These are phyloP conservation scores for Rhodotorula sp. DNA, from an alignment of 1,284 basidiomycete species.

Conservation along the genomic window DNA sequence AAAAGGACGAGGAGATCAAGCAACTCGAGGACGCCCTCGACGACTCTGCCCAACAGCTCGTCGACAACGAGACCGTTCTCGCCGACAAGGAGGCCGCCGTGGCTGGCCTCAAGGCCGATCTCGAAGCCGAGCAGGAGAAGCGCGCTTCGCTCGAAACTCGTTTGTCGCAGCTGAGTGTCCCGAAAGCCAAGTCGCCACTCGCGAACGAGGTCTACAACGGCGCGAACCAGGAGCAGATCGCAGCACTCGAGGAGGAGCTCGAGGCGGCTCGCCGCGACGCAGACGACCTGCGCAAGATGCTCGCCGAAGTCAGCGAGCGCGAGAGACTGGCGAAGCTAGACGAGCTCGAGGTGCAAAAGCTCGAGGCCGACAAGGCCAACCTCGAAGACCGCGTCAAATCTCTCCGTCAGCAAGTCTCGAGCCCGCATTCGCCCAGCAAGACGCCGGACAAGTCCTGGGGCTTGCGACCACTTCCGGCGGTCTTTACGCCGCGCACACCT, in stretches of 20 bases:
- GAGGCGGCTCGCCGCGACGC: conserved; percentile 78
- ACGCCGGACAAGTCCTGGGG: conserved; percentile 43
- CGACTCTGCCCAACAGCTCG: conserved; percentile 40
- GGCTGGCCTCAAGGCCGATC: conserved; percentile 21
- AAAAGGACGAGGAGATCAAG: conserved; percentile 54
- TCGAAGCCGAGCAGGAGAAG: conserved; percentile 32
- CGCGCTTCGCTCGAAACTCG: conserved; percentile 28
- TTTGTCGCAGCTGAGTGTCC: conserved; percentile 35
- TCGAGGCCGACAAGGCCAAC: conserved; percentile 72
- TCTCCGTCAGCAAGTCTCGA: conserved; percentile 47
- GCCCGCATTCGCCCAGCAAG: conserved; percentile 49
- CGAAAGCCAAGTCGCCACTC: conserved; percentile 39
- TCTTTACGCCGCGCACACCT: conserved; percentile 45
- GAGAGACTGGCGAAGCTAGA: conserved; percentile 59
- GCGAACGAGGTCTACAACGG: conserved; percentile 56
- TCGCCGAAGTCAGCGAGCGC: conserved; percentile 58
- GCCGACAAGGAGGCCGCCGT: conserved; percentile 35
- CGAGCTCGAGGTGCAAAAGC: conserved; percentile 66
- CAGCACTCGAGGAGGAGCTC: conserved; percentile 66
- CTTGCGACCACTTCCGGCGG: conserved; percentile 51
- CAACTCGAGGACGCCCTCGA: conserved; percentile 55
- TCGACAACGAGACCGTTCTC: conserved; percentile 25
- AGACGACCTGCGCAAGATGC: conserved; percentile 64
- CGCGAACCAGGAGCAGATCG: conserved; percentile 50
- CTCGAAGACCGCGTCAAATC: conserved; percentile 65